A percentile compares a stretch with the other conserved stretches of the same genome.
Conservation (phyloP, 176 grass and related monocot genomes). For the Saccharum officinarum region DNA sequence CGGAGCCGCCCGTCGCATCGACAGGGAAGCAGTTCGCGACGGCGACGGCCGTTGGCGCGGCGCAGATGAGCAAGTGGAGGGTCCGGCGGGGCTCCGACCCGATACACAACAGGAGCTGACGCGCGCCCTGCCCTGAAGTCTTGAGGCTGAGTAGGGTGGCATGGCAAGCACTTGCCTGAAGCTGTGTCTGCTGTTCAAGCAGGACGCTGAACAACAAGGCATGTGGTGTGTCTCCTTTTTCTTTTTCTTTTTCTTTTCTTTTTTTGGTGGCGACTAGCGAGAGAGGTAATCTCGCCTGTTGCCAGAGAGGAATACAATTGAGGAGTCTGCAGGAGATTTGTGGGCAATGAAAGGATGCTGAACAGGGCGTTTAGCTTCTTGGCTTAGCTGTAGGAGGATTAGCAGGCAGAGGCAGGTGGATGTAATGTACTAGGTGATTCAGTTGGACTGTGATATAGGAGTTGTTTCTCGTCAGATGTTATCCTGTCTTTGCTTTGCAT, state of each 20-base stretch:
- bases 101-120: conserved; percentile 63
- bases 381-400: conserved; percentile 23
- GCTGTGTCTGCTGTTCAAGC: not conserved
- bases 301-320: not conserved
- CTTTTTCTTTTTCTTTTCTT: conserved; percentile 17
- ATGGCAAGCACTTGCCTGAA: conserved; percentile 1
- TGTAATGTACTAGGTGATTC: not conserved
- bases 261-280: not conserved
- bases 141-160: not conserved
- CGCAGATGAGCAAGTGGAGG: conserved; percentile 53
- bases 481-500: not conserved
- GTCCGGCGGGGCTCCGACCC: conserved; percentile 60
- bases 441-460: not conserved
- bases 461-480: not conserved
- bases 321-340: conserved; percentile 15
- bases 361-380: conserved; percentile 17
- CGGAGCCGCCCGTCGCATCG: not conserved
- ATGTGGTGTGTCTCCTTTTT: not conserved
- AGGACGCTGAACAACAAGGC: not conserved
- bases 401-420: not conserved
- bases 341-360: not conserved
- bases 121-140: not conserved
- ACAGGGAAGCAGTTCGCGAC: conserved; percentile 21
- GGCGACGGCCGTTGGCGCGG: conserved; percentile 21
- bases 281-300: not conserved